Evolutionary conservation across 2,329 filamentous ascomycete genomes (phyloP).

Genomic region (Ampelomyces quisqualis): DNA sequence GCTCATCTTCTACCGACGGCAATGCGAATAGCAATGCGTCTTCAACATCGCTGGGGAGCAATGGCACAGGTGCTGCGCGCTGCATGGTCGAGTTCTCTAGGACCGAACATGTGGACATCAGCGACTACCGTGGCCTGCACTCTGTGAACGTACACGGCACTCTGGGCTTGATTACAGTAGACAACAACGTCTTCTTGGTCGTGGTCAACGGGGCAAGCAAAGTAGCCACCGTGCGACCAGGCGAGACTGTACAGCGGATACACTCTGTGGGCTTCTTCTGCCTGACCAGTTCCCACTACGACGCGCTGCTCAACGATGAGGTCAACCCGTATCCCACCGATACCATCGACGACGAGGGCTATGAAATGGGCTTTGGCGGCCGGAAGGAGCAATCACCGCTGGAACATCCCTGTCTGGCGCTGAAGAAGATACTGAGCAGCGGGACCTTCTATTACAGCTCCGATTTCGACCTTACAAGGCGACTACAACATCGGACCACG

Average conservation of each 20-base stretch:
- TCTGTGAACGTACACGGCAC: slow-evolving; percentile 79
- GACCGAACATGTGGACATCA: slow-evolving; percentile 64
- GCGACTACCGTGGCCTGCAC: slow-evolving; percentile 74
- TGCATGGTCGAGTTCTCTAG: slow-evolving; percentile 89
- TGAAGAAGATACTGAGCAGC: slow-evolving; percentile 89
- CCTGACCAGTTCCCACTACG: slow-evolving; percentile 81
- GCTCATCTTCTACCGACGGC: slow-evolving; percentile 61
- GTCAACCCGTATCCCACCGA: slow-evolving; percentile 58
- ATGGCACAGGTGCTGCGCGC: slow-evolving; percentile 49
- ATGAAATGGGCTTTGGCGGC: slow-evolving; percentile 51
- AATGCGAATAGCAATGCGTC: slow-evolving; percentile 57
- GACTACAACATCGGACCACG: slow-evolving; percentile 82
- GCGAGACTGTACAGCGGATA: slow-evolving; percentile 87
- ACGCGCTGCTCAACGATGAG: slow-evolving; percentile 66
- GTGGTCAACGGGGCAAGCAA: slow-evolving; percentile 78
- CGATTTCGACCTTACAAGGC: slow-evolving; percentile 95
- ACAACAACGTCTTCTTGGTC: slow-evolving; percentile 84
- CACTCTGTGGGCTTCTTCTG: slow-evolving; percentile 88
- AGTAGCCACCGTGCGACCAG: slow-evolving; percentile 79
- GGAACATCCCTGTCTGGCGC: slow-evolving; percentile 85
- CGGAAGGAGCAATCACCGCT: slow-evolving; percentile 68
- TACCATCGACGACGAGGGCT: slow-evolving; percentile 56
- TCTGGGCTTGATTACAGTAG: slow-evolving; percentile 80
- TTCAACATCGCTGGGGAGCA: slow-evolving; percentile 52
- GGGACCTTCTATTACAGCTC: slow-evolving; percentile 97